A percentile compares a stretch with the other conserved stretches of the same genome.
Conservation (phyloP, 1,284 basidiomycete genomes). For the Ustilago xerochloae region DNA sequence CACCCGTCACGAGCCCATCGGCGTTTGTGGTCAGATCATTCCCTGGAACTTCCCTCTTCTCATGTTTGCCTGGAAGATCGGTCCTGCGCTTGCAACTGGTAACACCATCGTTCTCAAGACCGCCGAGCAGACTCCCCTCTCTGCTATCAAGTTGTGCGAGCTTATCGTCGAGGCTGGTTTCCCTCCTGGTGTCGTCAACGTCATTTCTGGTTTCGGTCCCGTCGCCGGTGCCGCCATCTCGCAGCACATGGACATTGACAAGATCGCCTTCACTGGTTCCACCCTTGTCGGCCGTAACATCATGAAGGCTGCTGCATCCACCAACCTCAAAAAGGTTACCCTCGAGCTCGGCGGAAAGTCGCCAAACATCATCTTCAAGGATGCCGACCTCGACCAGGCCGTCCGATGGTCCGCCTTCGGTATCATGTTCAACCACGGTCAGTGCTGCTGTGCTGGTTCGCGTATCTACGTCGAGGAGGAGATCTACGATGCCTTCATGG, state of each 20-base stretch:
- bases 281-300: constrained; percentile 78
- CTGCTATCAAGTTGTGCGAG: constrained; percentile 78
- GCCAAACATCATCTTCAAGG: constrained; percentile 82
- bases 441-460: constrained; percentile 76
- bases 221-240: constrained; percentile 78
- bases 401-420: constrained; percentile 79
- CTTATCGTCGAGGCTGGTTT: constrained; percentile 83
- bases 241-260: constrained; percentile 77
- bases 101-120: constrained; percentile 72
- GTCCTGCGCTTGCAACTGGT: constrained; percentile 69
- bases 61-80: constrained; percentile 73
- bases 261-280: constrained; percentile 75
- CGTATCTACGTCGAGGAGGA: constrained; percentile 79
- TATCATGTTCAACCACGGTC: constrained; percentile 76
- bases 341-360: constrained; percentile 85
- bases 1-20: constrained; percentile 91
- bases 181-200: constrained; percentile 77
- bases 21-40: constrained; percentile 74
- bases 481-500: constrained; percentile 76
- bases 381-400: constrained; percentile 70
- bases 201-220: constrained; percentile 83
- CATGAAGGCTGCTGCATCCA: constrained; percentile 83
- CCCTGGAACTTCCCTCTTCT: constrained; percentile 77
- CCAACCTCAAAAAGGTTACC: constrained; percentile 85
- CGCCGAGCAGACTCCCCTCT: constrained; percentile 79